Evolutionary conservation across 2,329 filamentous ascomycete genomes (phyloP).

Genomic region (Penicillium sp.): DNA sequence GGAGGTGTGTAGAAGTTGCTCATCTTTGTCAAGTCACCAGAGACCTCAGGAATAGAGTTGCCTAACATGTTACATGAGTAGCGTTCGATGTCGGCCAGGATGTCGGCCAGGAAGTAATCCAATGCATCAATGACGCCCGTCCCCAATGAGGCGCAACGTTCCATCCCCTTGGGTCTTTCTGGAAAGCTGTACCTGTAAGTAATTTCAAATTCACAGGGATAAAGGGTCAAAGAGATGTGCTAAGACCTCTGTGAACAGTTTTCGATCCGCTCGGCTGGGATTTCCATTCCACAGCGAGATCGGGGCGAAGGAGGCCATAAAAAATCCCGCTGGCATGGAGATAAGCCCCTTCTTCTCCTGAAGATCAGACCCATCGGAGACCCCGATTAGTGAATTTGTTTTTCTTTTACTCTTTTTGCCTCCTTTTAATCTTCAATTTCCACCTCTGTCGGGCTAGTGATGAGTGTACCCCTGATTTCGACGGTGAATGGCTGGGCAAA

Average conservation of each 20-base stretch:
- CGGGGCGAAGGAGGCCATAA: conserved; percentile 1
- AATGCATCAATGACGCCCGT: not conserved
- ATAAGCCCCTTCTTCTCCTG: conserved; percentile 23
- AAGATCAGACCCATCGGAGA: conserved; percentile 21
- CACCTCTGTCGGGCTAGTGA: not conserved
- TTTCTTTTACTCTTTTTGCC: not conserved
- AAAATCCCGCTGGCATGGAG: conserved; percentile 14
- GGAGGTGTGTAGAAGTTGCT: not conserved
- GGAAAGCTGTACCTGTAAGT: not conserved
- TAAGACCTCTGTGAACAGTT: not conserved
- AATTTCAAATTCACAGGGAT: not conserved
- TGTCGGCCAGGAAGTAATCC: not conserved
- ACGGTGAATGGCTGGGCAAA: conserved; percentile 9
- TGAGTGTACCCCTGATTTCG: conserved; percentile 8
- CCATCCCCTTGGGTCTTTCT: conserved; percentile 15
- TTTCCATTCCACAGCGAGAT: not conserved
- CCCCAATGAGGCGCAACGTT: conserved; percentile 20
- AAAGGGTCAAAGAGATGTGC: not conserved
- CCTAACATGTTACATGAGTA: not conserved
- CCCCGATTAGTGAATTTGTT: not conserved
- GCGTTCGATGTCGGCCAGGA: not conserved
- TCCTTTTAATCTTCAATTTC: not conserved
- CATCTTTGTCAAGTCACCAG: not conserved
- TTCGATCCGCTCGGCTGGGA: not conserved
- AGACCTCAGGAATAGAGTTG: not conserved